Evolutionary conservation across 371 early-diverging fungal genomes (phyloP), one percentile per base, ranked within the genome.

Genomic region (Mortierella sp.): DNA sequence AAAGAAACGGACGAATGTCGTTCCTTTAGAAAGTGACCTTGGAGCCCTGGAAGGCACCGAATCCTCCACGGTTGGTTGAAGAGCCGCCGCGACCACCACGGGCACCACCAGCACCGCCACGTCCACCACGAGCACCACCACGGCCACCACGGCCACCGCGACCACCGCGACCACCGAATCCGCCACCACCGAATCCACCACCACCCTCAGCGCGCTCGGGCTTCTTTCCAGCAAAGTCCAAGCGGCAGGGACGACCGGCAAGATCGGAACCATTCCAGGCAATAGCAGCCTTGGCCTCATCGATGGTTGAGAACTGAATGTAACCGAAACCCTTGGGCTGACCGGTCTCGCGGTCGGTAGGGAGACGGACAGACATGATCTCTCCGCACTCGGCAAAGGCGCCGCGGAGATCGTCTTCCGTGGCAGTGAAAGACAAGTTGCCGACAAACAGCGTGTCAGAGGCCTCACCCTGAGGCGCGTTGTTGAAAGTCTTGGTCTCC

Each of bases 361-460:
- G 90, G 54, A 93, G 79, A 58, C 92, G 86, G 39, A 89, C 76
- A 23, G 83, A 81, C 32, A 82, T 90, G 64, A 98, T 90, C 58
- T 93, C 90, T 54, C 99, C 98, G 72, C 87, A 89, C 72, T 90
- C 89, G 14, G 91, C 89, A 76, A 98, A 98, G 17, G 95, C 84
- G 68, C 90, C 89, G 73, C 92, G 87, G 26, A 98, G 71, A 65
- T 92, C 91, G 80, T 96, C 95, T 80, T 98, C 98, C 23, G 91
- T 92, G 9, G 94, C 92, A 72, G 84, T 91, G 73, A 94, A 96
- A 28, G 93, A 90, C 62, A 98, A 82, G 84, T 97, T 98, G 52
- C 98, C 99, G 47, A 97, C 83, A 61, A 97, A 98, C 9, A 97
- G 88, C 26, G 98, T 97, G 41, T 86, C 78, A 17, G 83, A 72